Base-by-base conservation (phyloP, 2,329 filamentous ascomycete species). In the Cryphonectria carpinicola region DNA sequence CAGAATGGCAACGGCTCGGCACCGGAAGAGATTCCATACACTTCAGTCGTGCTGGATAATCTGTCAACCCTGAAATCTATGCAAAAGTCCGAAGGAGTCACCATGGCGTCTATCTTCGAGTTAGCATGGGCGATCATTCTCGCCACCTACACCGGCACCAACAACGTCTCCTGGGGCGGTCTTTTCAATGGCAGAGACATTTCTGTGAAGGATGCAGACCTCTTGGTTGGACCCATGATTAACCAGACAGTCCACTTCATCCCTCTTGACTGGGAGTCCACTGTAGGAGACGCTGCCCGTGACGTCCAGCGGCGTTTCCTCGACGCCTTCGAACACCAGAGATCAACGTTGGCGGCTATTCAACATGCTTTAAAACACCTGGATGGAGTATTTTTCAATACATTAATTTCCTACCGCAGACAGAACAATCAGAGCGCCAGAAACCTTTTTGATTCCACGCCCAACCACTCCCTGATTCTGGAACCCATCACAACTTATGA, bases 131-230 rank as follows among this genome's bases (percentile, higher is more conserved):
- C 73, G 17, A 39, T 73, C 17, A 61, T 71, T 8, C 68, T 74
- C 7, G 58, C 64, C 7, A 58, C 62, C 4, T 70, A 73, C 41
- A 65, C 67, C 52, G 66, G 70, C 22, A 64, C 69, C 8, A 46
- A 68, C 54, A 46, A 71, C n/a, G 64, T 71, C 25, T 69, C 65
- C 28, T 73, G 70, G 43, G 76, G 75, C 1, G 74, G 76, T 25
- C 75, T 76, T 0, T 69, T 76, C 3, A 66, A 75, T 1, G 76
- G 76, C 13, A 75, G 76, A 65, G 76, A 77, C 66, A 71, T 76
- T n/a, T 72, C 73, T 46, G 58, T 78, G 0, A 62, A 73, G 1
- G 75, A 73, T 4, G 71, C 76, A 13, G 66, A 66, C n/a, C 73
- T 76, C 7, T 75, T 77, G 65, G 69, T 74, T 3, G 76, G 75